A percentile compares a stretch with the other conserved stretches of the same genome.
phyloP scores from a whole-genome alignment of 2,329 filamentous ascomycete genomes.

The Triangularia setosa region DNA sequence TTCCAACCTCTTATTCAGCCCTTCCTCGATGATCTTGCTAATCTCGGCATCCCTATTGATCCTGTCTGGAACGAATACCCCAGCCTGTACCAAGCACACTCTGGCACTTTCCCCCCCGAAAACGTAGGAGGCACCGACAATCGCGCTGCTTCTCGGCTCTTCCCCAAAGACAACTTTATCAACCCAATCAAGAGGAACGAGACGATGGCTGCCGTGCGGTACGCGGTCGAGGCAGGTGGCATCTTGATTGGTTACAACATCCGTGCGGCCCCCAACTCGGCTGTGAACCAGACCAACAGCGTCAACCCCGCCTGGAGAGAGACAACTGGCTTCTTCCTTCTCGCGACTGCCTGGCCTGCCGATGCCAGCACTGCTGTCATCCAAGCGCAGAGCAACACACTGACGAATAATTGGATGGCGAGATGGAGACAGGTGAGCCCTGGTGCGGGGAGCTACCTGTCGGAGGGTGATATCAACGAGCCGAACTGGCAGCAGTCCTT shows the following conservation, averaged over 20 bases:
- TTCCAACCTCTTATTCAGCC: conserved; percentile 26
- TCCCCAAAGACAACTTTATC: conserved; percentile 29
- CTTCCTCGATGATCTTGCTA: conserved; percentile 26
- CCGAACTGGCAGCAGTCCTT: conserved; percentile 15
- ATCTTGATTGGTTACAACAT: conserved; percentile 41
- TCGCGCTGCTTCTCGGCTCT: conserved; percentile 30
- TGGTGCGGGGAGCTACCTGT: conserved; percentile 15
- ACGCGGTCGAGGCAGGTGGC: conserved; percentile 39
- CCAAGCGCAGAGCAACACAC: conserved; percentile 21
- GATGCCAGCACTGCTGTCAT: conserved; percentile 16
- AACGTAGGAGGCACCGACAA: conserved; percentile 36
- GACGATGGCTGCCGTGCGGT: conserved; percentile 36
- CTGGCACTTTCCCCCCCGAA: conserved; percentile 39
- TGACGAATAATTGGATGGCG: conserved; percentile 33
- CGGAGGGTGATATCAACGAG: conserved; percentile 20
- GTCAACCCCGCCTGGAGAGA: conserved; percentile 49
- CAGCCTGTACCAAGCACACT: conserved; percentile 47
- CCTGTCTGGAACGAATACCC: conserved; percentile 25
- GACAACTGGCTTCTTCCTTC: conserved; percentile 37
- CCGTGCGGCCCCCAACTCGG: conserved; percentile 28
- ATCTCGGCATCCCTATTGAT: conserved; percentile 25
- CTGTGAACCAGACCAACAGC: conserved; percentile 36
- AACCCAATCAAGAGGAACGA: conserved; percentile 30
- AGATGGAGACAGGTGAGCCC: conserved; percentile 26
- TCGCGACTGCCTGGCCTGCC: conserved; percentile 25